Evolutionary conservation across 2,329 filamentous ascomycete species (phyloP), one percentile per base, ranked within the genome.

Genomic region (Alternaria sp.): DNA sequence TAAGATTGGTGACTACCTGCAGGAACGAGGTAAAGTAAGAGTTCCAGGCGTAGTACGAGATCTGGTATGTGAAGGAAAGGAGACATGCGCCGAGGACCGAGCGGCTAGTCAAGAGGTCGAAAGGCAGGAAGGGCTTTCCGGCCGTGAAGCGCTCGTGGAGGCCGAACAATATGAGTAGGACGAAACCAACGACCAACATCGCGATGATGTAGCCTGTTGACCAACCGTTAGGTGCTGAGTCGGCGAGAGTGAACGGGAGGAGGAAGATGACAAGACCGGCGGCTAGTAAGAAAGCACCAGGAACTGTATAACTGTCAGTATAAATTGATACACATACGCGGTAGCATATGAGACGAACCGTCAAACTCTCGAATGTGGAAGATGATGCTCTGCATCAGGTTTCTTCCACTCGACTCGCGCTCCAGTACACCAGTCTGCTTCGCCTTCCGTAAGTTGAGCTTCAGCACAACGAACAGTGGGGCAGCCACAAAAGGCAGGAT

Each of bases 331-430:
- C 18, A 0, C 4, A 22, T 16, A 14, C n/a, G 5, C 18, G 0
- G 9, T 0, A 3, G 28, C 7, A 16, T 12, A 2, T 16, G 12
- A 22, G 0, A 48, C 28, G 30, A 18, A 48, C 44, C 44, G 71
- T 92, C 89, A 62, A 91, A 88, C 67, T 91, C 85, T 58, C 84
- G 79, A 12, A 81, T 67, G 74, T 89, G 90, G 69, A 86, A 77
- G 32, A 78, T 67, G 38, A 87, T 54, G 3, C 81, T 83, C 68
- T 87, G 76, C 14, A 68, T 32, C 11, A 34, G 28, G 0, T 75
- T 26, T 1, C 81, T 84, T 24, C 87, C 79, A 3, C 81, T 80
- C 60, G 79, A 75, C 14, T 76, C 80, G 1, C 76, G 70, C 6
- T 72, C 73, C 6, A 87, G 69, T 3, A 89, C 65, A 0, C 88